Percentiles rank a stretch among this genome's conserved stretches.
These are phyloP conservation scores for Geosiphon pyriformis DNA, from an alignment of 192 early-diverging fungal genomes.

Conservation along the genomic window DNA sequence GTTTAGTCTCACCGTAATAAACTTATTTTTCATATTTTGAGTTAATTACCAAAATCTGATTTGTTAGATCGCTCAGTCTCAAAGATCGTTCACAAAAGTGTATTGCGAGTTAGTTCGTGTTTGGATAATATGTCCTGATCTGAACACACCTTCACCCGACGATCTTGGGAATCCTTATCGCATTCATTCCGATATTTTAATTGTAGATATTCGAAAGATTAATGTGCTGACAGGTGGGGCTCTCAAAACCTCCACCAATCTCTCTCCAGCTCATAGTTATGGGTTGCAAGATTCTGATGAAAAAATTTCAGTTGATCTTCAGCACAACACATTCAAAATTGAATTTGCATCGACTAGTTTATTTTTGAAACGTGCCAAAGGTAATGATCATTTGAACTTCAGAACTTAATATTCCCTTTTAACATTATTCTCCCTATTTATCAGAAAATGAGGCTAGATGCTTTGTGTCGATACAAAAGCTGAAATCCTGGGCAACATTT, in stretches of 20 bases:
- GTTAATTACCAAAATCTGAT: neutral
- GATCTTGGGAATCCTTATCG: neutral
- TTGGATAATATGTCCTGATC: conserved; percentile 17
- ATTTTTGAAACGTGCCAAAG: conserved; percentile 18
- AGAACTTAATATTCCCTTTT: too few relatives aligned
- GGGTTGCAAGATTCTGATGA: conserved; percentile 3
- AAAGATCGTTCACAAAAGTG: neutral
- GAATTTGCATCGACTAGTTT: conserved; percentile 28
- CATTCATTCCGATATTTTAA: conserved; percentile 12
- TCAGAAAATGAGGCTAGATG: conserved; percentile 30
- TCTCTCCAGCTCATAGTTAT: neutral
- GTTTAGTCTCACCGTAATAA: too few relatives aligned
- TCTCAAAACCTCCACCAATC: too few relatives aligned
- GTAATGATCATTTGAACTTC: conserved; percentile 4
- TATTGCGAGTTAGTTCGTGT: conserved; percentile 10
- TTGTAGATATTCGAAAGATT: conserved; percentile 10
- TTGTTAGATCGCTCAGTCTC: neutral
- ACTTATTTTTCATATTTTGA: neutral
- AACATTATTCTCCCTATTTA: neutral
- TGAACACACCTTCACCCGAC: neutral
- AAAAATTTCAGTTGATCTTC: neutral
- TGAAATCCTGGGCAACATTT: conserved; percentile 20
- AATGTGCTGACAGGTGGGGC: neutral
- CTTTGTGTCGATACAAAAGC: conserved; percentile 24
- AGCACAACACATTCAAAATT: conserved; percentile 26